Base-by-base conservation (phyloP, 2,329 filamentous ascomycete genomes). In the Colletotrichum agaves region DNA sequence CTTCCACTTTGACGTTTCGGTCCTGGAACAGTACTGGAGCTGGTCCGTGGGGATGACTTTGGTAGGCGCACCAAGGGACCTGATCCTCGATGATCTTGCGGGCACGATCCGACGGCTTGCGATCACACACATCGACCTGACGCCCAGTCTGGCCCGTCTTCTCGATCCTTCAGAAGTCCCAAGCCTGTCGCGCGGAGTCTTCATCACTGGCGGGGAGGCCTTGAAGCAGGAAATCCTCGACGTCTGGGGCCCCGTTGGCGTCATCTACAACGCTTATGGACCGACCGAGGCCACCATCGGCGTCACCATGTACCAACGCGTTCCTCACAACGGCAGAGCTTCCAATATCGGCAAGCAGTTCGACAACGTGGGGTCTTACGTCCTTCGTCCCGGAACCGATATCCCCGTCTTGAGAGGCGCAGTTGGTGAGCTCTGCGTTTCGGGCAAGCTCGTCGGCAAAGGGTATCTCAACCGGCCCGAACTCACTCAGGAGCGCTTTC, bases 271-370 rank as follows among this genome's bases (percentile, higher is more conserved):
- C 73, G 94, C 93, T 3, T 93, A 97, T 71, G 94, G 94, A 0
- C 95, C 94, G 1, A 98, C 94, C 0, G 95, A 98, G 77, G 92
- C 93, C 0, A 98, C 94, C 0, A 98, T 98, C 70, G 94, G 94
- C 5, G 92, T 94, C 39, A 97, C 94, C 0, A 97, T 96, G 86
- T 94, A 91, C 72, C 90, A 90, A n/a, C 86, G 92, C 37, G 93
- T 97, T 7, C 92, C 93, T 0, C 78, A 82, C 19, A 92, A 91
- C 71, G 93, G 93, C 0, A 91, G 93, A 33, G 89, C 94, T 0
- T 92, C 93, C 11, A 98, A 98, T 73, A 98, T 98, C 72, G 94
- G 94, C 0, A 86, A 85, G 27, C 92, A 93, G 70, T 98, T 97
- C 71, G 87, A 91, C 71, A 98, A 98, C 70, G 94, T 97, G 0